Evolutionary conservation across 768 basidiomycete genomes (phyloP).

Genomic region (Sarcodon sp.): DNA sequence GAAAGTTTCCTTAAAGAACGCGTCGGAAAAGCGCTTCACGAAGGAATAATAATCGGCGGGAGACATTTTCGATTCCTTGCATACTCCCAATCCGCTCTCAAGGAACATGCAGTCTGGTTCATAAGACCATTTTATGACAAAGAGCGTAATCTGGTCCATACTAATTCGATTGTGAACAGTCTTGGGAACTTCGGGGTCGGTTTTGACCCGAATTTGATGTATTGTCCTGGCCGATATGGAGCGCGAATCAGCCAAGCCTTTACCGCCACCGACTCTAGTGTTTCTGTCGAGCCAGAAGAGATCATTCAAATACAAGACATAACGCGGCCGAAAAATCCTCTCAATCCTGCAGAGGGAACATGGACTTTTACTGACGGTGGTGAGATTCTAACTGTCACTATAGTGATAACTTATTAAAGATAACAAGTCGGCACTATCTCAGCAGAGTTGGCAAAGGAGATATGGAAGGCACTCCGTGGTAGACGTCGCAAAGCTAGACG

Average conservation of each 20-base stretch:
- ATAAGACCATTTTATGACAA: constrained; percentile 37
- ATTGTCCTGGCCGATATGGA: constrained; percentile 57
- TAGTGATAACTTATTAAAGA: too few relatives aligned
- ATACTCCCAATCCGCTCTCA: constrained; percentile 66
- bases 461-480: constrained; percentile 27
- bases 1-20: constrained; percentile 32
- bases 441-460: constrained; percentile 33
- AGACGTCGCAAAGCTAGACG: constrained; percentile 23
- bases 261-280: constrained; percentile 55
- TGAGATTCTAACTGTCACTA: too few relatives aligned
- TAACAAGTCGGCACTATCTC: constrained; percentile 44
- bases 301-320: constrained; percentile 34
- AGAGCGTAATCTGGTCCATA: constrained; percentile 20
- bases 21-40: constrained; percentile 27
- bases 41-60: constrained; percentile 41
- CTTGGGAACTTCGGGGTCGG: constrained; percentile 39
- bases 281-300: constrained; percentile 27
- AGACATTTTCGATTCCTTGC: constrained; percentile 50
- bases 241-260: constrained; percentile 66
- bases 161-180: constrained; percentile 35
- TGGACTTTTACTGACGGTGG: constrained; percentile 54
- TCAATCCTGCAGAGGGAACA: constrained; percentile 6
- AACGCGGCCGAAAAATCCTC: constrained; percentile 6
- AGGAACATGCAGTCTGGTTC: constrained; percentile 47
- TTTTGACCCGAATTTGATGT: constrained; percentile 33